These are phyloP conservation scores for Colletotrichum tabaci DNA, from an alignment of 2,329 filamentous ascomycete genomes.

Conservation along the genomic window DNA sequence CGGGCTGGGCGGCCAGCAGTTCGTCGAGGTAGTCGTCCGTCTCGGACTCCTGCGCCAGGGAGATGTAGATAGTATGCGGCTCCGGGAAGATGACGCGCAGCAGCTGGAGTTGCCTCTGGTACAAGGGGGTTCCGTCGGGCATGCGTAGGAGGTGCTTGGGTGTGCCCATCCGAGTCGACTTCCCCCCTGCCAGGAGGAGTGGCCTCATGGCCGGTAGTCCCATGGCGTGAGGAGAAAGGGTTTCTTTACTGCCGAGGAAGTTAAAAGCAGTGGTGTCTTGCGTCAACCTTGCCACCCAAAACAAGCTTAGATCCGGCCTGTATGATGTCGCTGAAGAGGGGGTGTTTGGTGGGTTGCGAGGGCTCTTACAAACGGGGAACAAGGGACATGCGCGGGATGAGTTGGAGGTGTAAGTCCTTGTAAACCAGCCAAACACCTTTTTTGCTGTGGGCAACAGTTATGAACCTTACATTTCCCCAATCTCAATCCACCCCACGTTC, in stretches of 20 bases:
- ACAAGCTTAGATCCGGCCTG: too few species aligned
- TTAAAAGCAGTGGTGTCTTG: too few species aligned
- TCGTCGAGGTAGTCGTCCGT: constrained; percentile 35
- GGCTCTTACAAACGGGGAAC: background rate
- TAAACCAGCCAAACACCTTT: too few species aligned
- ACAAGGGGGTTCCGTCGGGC: constrained; percentile 47
- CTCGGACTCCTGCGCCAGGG: constrained; percentile 41
- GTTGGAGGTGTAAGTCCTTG: background rate
- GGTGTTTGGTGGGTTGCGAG: background rate
- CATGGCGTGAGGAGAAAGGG: constrained; percentile 2
- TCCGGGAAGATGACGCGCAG: constrained; percentile 47
- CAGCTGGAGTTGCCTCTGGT: constrained; percentile 47
- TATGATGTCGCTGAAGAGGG: too few species aligned
- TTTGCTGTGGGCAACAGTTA: background rate
- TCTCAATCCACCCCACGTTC: constrained; percentile 6
- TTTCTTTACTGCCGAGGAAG: background rate
- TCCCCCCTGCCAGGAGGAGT: constrained; percentile 51
- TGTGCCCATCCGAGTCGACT: constrained; percentile 50
- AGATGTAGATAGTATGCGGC: constrained; percentile 47
- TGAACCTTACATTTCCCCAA: background rate
- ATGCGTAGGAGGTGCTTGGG: constrained; percentile 52
- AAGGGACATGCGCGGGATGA: background rate
- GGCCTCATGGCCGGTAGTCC: constrained; percentile 43
- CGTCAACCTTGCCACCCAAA: too few species aligned
- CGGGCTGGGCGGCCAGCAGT: constrained; percentile 25